Base-by-base conservation (phyloP, 1,139 yeast species). In the Magnusiomyces tetraspermus region DNA sequence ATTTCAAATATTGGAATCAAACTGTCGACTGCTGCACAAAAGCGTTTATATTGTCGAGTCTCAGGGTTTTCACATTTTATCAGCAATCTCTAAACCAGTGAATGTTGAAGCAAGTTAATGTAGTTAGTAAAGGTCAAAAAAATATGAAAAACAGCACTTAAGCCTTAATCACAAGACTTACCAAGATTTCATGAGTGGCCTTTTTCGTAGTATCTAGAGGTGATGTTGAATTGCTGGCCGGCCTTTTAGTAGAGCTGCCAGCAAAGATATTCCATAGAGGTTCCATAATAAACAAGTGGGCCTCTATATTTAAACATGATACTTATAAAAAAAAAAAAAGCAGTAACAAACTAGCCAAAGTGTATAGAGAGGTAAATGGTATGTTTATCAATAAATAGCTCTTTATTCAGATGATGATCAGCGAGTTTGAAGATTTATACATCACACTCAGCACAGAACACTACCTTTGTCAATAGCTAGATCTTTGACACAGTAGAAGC, bases 231-330 rank as follows among this genome's bases (percentile, higher is more conserved):
- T 33, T 51, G 24, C 31, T 43, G 50, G 38, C 23, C 41, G 21
- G 24, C 46, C 24, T 33, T 28, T 46, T 48, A n/a, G 28, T 19
- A 21, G 56, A 50, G 43, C 53, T 47, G 19, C 51, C 53, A 26
- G 53, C 54, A 21, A 57, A 15, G n/a, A 58, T 51, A 31, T 49
- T 56, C 59, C 60, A 57, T 31, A 58, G 41, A 26, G 58, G 57
- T 44, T 53, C 58, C 60, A 22, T n/a, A 19, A 42, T 26, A 21
- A 22, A 28, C 15, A 24, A 28, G 6, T 28, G 33, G 33, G 11
- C 11, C 11, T 11, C 11, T 6, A 11, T 11, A 28, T 8, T 8
- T 8, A 11, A 28, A 8, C 33, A 28, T 28, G 33, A 28, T 28
- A 28, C 33, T 28, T 11, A 8, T 8, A 11, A 28, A 28, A 8